Evolutionary conservation across 2,329 filamentous ascomycete species (phyloP), one percentile per base, ranked within the genome.

Genomic region (Raffaelea albimanens): DNA sequence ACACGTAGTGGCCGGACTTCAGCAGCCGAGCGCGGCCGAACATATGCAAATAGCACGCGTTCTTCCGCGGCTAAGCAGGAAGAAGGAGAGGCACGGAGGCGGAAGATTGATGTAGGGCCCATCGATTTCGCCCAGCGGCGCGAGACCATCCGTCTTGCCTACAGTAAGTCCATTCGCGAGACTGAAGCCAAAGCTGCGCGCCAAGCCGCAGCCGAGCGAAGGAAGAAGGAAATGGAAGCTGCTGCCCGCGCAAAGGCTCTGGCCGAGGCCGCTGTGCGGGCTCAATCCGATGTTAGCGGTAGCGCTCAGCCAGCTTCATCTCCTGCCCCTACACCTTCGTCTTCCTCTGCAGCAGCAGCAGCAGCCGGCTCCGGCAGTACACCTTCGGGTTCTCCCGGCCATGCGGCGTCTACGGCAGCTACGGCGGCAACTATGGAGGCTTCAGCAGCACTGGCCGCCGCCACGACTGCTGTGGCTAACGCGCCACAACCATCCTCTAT

Each of bases 61-160:
- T 57, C 57, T 21, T 50, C 59, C 22, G 52, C 55, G 18, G 50
- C 58, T 47, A 67, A 59, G 56, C 56, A 65, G 14, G 63, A 64
- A 34, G 71, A 72, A 45, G 57, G 60, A 25, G 55, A 64, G 5
- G 51, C 62, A 5, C 62, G 68, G 29, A 68, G 73, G 49, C 70
- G 73, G 40, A 80, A 79, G 58, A 69, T 79, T 45, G 76, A 76
- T 2, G 68, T 90, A 50, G 83, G 83, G 1, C 83, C 84, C 50
- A 86, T 94, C 45, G 87, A 95, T 63, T 93, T 94, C 61, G 87
- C 85, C 50, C 85, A 87, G 55, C 78, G 87, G 44, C 76, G 89
- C 56, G 83, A 88, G 59, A 81, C 82, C 51, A 94, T 95, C 57
- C 84, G 90, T 56, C 79, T 88, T 48, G 88, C 87, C 14, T 91